Percentiles rank a stretch among this genome's conserved stretches.
phyloP scores from a whole-genome alignment of 257 asterid genomes.

The Echites panduratus region DNA sequence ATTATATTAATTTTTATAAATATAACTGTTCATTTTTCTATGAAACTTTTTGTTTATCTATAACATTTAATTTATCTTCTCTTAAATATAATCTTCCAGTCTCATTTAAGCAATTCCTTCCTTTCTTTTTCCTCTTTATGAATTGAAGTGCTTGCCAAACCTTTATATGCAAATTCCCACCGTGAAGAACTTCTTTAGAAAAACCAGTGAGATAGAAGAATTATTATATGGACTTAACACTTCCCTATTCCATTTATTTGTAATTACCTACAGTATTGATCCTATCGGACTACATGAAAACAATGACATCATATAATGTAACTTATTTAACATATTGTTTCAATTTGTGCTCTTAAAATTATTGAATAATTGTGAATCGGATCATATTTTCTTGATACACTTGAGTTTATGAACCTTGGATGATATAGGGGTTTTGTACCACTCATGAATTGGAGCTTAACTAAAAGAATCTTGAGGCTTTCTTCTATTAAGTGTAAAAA shows the following conservation, averaged over 20 bases:
- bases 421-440: background rate
- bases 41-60: too few relatives aligned
- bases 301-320: too few relatives aligned
- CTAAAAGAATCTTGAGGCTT: background rate
- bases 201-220: slow-evolving; percentile 32
- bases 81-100: too few relatives aligned
- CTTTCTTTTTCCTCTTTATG: too few relatives aligned
- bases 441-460: background rate
- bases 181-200: slow-evolving; percentile 49
- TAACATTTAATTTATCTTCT: too few relatives aligned
- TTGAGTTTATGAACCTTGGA: background rate
- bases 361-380: background rate
- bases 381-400: background rate
- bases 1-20: too few relatives aligned
- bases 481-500: too few relatives aligned
- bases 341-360: background rate
- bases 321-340: background rate
- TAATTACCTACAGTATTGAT: background rate
- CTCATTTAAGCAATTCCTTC: too few relatives aligned
- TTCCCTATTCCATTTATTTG: background rate
- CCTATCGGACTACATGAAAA: background rate
- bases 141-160: slow-evolving; percentile 72
- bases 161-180: slow-evolving; percentile 62
- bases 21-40: too few relatives aligned
- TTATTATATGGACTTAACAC: background rate